Percentiles rank a stretch among this genome's conserved stretches.
These are phyloP conservation scores for Phoma herbarum DNA, from an alignment of 2,329 filamentous ascomycete species.

Conservation along the genomic window DNA sequence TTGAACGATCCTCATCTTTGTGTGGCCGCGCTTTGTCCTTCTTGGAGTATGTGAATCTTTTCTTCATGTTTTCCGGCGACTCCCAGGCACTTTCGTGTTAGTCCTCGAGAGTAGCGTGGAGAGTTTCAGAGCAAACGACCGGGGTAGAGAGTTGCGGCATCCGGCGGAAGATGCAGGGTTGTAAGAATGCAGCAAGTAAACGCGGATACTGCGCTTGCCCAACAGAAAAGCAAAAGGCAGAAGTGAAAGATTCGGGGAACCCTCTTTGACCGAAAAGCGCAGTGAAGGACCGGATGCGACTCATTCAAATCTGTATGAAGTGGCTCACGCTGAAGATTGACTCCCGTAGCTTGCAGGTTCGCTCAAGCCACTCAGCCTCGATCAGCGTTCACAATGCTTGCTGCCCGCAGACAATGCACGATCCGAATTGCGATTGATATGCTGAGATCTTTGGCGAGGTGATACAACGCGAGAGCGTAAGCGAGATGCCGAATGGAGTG, in stretches of 20 bases:
- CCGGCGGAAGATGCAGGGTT: slow-evolving; percentile 23
- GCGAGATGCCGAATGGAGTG: slow-evolving; percentile 24
- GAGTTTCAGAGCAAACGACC: neutral
- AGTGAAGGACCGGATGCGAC: slow-evolving; percentile 3
- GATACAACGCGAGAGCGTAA: slow-evolving; percentile 23
- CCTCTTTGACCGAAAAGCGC: slow-evolving; percentile 2
- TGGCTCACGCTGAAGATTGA: slow-evolving; percentile 8
- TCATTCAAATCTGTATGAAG: slow-evolving; percentile 2
- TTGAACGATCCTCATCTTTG: slow-evolving; percentile 16
- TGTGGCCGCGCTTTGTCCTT: slow-evolving; percentile 24
- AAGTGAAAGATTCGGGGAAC: slow-evolving; percentile 2
- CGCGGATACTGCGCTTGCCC: slow-evolving; percentile 9
- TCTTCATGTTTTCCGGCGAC: slow-evolving; percentile 21
- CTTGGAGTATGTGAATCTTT: slow-evolving; percentile 33
- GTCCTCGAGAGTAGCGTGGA: slow-evolving; percentile 17
- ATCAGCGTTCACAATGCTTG: slow-evolving; percentile 14
- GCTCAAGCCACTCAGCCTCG: slow-evolving; percentile 3
- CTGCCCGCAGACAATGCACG: slow-evolving; percentile 21
- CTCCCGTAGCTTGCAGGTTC: neutral
- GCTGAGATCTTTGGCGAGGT: slow-evolving; percentile 12
- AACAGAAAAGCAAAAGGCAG: slow-evolving; percentile 1
- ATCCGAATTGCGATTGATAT: slow-evolving; percentile 5
- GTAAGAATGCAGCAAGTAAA: slow-evolving; percentile 19
- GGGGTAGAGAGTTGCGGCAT: slow-evolving; percentile 16
- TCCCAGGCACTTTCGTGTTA: slow-evolving; percentile 19